Evolutionary conservation across 2,329 filamentous ascomycete species (phyloP).

Genomic region (Curvularia spicifera): DNA sequence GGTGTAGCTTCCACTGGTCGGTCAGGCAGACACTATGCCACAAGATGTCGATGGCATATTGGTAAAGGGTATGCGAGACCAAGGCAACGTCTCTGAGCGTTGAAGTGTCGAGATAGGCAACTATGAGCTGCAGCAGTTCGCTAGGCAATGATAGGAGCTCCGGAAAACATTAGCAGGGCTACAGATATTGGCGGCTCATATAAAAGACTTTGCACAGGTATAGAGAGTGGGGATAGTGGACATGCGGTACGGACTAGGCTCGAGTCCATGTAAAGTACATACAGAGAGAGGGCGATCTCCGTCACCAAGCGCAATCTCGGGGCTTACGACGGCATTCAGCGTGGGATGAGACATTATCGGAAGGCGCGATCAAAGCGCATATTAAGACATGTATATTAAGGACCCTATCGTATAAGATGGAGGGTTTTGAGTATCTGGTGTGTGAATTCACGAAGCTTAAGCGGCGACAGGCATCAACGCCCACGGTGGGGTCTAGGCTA

Average conservation of each 20-base stretch:
- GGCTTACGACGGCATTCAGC: background rate
- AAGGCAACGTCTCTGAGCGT: constrained; percentile 44
- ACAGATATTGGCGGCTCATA: background rate
- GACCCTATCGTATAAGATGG: background rate
- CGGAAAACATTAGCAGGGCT: constrained; percentile 8
- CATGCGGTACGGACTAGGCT: constrained; percentile 7
- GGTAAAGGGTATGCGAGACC: constrained; percentile 46
- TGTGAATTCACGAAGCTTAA: constrained; percentile 8
- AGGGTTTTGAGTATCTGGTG: constrained; percentile 4
- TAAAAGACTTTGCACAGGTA: background rate
- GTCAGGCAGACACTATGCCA: constrained; percentile 52
- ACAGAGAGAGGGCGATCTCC: constrained; percentile 10
- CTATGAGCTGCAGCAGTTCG: constrained; percentile 52
- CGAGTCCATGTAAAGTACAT: constrained; percentile 8
- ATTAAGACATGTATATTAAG: background rate
- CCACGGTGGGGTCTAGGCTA: constrained; percentile 8
- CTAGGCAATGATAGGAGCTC: constrained; percentile 48
- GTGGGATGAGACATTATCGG: background rate
- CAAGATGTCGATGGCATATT: constrained; percentile 46
- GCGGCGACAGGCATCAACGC: constrained; percentile 10
- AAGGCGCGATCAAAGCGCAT: constrained; percentile 2
- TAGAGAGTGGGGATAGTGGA: constrained; percentile 6
- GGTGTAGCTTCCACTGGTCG: constrained; percentile 47
- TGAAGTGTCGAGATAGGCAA: constrained; percentile 42
- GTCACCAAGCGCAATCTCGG: background rate